Evolutionary conservation across 2,329 filamentous ascomycete species (phyloP).

Genomic region (Orbilia javanica): DNA sequence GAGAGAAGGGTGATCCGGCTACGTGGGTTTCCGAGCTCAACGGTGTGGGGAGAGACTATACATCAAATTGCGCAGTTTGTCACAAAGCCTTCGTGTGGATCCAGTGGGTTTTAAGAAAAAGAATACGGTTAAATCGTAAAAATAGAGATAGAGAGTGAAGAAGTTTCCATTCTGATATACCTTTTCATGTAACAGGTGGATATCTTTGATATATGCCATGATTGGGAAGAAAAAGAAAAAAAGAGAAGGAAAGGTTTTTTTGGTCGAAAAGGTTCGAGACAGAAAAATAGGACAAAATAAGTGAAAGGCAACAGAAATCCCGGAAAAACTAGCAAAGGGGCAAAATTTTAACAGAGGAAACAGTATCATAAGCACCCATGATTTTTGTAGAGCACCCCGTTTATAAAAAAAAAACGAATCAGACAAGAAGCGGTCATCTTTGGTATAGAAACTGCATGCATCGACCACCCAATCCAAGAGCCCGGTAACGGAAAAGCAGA

Average conservation of each 20-base stretch:
- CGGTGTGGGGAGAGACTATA: conserved; percentile 27
- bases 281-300: conserved; percentile 25
- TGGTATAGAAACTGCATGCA: conserved; percentile 52
- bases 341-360: conserved; percentile 52
- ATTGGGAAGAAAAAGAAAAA: conserved; percentile 38
- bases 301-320: conserved; percentile 53
- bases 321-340: conserved; percentile 55
- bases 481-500: conserved; percentile 43
- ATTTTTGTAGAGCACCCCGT: conserved; percentile 56
- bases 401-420: conserved; percentile 56
- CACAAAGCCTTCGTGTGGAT: conserved; percentile 41
- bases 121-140: conserved; percentile 41
- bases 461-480: conserved; percentile 49
- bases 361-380: conserved; percentile 50
- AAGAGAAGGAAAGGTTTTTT: conserved; percentile 29
- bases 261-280: conserved; percentile 12
- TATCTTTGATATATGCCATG: conserved; percentile 57
- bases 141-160: conserved; percentile 54
- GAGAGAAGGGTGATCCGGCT: conserved; percentile 30
- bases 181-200: conserved; percentile 57
- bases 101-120: conserved; percentile 39
- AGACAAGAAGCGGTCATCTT: conserved; percentile 55
- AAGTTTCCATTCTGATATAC: conserved; percentile 59
- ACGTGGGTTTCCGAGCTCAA: conserved; percentile 45
- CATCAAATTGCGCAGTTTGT: conserved; percentile 23